Conservation (phyloP, 2,329 filamentous ascomycete genomes). For the Ophiostoma angusticollis region DNA sequence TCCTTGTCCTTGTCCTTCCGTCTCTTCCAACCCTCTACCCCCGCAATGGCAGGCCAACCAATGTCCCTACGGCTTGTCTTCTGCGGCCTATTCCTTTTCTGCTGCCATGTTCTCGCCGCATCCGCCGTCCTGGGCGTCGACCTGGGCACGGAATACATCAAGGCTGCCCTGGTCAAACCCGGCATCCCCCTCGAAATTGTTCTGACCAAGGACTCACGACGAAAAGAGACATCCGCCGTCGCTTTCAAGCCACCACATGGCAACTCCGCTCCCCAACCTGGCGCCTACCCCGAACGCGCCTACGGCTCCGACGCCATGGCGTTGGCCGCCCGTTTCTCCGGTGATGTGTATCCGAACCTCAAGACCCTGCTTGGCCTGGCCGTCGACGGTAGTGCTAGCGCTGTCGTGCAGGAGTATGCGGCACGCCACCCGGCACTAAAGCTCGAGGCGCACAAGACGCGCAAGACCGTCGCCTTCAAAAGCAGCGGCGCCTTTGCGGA, state of each 20-base stretch:
- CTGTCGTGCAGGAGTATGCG: constrained; percentile 56
- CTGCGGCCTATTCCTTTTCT: constrained; percentile 29
- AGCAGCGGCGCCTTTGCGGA: constrained; percentile 51
- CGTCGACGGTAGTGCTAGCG: constrained; percentile 39
- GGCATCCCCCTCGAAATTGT: constrained; percentile 96
- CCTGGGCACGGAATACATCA: constrained; percentile 92
- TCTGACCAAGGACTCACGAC: constrained; percentile 91
- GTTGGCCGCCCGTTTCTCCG: constrained; percentile 73
- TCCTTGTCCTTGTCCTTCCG: not conserved
- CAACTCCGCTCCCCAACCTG: constrained; percentile 47
- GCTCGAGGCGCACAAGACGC: constrained; percentile 44
- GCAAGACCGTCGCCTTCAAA: constrained; percentile 68
- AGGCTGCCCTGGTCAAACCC: constrained; percentile 89
- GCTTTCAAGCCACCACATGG: constrained; percentile 79
- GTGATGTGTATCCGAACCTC: constrained; percentile 88
- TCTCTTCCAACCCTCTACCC: no score
- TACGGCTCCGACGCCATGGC: constrained; percentile 90
- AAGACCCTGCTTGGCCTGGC: constrained; percentile 77
- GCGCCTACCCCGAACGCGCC: constrained; percentile 69
- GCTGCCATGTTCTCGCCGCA: constrained; percentile 37
- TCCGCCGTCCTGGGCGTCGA: constrained; percentile 84
- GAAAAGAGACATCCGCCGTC: constrained; percentile 84
- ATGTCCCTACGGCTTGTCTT: constrained; percentile 24
- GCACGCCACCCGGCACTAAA: constrained; percentile 67
- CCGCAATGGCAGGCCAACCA: constrained; percentile 26